Percentiles rank a stretch among this genome's conserved stretches.
Evolutionary conservation across 345 rosid genomes (phyloP).

Genomic region (Mercurialis annua): DNA sequence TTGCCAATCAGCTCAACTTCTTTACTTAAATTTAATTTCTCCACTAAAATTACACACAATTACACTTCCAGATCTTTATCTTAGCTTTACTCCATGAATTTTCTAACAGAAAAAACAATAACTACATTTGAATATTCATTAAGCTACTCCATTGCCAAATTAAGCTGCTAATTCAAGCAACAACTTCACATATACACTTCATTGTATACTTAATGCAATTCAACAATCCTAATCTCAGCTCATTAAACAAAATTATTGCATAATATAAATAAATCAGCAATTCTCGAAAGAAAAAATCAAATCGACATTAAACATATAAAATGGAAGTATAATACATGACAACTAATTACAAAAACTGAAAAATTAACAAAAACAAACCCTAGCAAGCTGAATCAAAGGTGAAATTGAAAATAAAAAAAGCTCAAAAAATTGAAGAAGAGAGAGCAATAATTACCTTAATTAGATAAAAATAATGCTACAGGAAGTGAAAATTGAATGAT

Average conservation of each 20-base stretch:
- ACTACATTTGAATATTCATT: conserved; percentile 12
- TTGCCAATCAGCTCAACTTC: conserved; percentile 14
- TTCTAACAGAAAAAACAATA: neutral
- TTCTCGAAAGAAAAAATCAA: conserved; percentile 27
- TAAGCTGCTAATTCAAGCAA: conserved; percentile 13
- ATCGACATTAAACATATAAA: conserved; percentile 27
- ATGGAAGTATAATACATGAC: conserved; percentile 24
- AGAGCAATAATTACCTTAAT: conserved; percentile 36
- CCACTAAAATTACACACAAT: conserved; percentile 7
- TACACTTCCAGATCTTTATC: neutral
- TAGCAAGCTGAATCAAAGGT: conserved; percentile 35
- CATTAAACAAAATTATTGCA: conserved; percentile 25
- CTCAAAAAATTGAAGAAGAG: neutral
- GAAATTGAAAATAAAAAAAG: neutral
- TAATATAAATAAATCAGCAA: conserved; percentile 19
- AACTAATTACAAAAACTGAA: conserved; percentile 13
- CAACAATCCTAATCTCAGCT: conserved; percentile 35
- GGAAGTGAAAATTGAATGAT: conserved; percentile 17
- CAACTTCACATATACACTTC: conserved; percentile 18
- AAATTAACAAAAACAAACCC: conserved; percentile 24
- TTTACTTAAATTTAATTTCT: conserved; percentile 1
- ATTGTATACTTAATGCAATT: conserved; percentile 28
- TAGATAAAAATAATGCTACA: conserved; percentile 15
- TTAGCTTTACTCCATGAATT: conserved; percentile 6
- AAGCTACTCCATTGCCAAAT: conserved; percentile 23